Evolutionary conservation across 345 rosid genomes (phyloP), one percentile per base, ranked within the genome.

Genomic region (Alliaria petiolata): DNA sequence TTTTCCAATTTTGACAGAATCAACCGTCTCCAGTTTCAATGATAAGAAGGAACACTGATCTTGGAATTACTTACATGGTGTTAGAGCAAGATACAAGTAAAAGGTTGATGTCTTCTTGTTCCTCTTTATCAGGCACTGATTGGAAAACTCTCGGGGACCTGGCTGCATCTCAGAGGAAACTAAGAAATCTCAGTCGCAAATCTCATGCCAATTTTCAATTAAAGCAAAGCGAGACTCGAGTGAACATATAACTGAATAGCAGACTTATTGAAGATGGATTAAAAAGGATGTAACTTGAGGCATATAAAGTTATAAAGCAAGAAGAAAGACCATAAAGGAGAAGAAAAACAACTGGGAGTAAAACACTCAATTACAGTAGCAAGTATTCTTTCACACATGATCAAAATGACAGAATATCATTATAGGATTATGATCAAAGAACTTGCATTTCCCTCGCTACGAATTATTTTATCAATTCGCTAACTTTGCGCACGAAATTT

Each of bases 51-150:
- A 52, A 67, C 8, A 42, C 14, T 8, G 39, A 31, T 11, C 4
- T 44, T 68, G 22, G 20, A 50, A 54, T 31, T 4, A 84, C 96
- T 93, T 82, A 93, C 98, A 83, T 61, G 95, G 86, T 12, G 80
- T 49, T 26, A 81, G 88, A 40, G 91, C 83, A 28, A 93, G 96
- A 81, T 82, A 84, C 67, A 90, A 87, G 82, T 62, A 89, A 65
- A 89, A 90, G 0, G 96, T 90, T 5, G 92, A 86, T 16, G 81
- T 87, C 84, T 81, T 87, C 86, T 84, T 86, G 75, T 80, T 84
- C 80, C 96, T 81, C 80, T 67, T 89, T 62, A 90, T 87, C 55
- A 93, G 79, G 76, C 97, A 93, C 52, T 86, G 93, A 70, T 90
- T 86, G 1, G 90, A 83, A 33, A 67, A 60, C 10, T 86, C 90